Evolutionary conservation across 352 stramenopile genomes (phyloP).

Genomic region (Phytophthora litchii): DNA sequence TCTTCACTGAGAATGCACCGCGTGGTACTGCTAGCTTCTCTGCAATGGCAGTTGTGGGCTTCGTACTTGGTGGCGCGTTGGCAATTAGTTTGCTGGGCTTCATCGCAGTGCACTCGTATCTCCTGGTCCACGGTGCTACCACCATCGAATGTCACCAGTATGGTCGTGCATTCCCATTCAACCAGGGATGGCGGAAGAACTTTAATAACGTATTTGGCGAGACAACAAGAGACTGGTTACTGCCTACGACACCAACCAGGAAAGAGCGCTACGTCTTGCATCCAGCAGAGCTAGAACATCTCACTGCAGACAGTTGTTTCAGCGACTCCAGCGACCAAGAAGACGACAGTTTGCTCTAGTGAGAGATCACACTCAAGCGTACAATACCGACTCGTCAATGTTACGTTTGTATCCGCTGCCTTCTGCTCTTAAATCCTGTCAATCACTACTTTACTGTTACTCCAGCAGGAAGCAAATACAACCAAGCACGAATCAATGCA

Average conservation of each 20-base stretch:
- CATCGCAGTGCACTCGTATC: slow-evolving; percentile 71
- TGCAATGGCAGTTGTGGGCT: slow-evolving; percentile 62
- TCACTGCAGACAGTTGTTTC: slow-evolving; percentile 52
- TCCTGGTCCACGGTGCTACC: slow-evolving; percentile 69
- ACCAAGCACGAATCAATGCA: background rate
- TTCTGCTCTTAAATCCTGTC: slow-evolving; percentile 14
- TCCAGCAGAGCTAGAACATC: slow-evolving; percentile 51
- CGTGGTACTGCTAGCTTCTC: slow-evolving; percentile 37
- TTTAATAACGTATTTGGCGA: slow-evolving; percentile 59
- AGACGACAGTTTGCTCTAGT: slow-evolving; percentile 64
- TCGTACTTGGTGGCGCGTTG: slow-evolving; percentile 73
- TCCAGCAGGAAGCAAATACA: slow-evolving; percentile 8
- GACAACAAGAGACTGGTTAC: slow-evolving; percentile 56
- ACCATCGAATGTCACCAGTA: slow-evolving; percentile 86
- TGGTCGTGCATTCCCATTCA: slow-evolving; percentile 67
- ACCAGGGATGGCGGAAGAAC: slow-evolving; percentile 69
- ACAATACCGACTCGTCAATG: slow-evolving; percentile 23
- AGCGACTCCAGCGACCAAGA: slow-evolving; percentile 53
- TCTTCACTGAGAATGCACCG: slow-evolving; percentile 28
- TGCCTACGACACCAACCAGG: slow-evolving; percentile 42
- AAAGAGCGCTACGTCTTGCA: slow-evolving; percentile 40
- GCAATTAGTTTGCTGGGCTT: slow-evolving; percentile 76
- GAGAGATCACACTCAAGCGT: slow-evolving; percentile 11
- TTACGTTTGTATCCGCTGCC: background rate
- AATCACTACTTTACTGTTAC: slow-evolving; percentile 1